Base-by-base conservation (phyloP, 2,329 filamentous ascomycete genomes). In the Fusarium armeniacum region DNA sequence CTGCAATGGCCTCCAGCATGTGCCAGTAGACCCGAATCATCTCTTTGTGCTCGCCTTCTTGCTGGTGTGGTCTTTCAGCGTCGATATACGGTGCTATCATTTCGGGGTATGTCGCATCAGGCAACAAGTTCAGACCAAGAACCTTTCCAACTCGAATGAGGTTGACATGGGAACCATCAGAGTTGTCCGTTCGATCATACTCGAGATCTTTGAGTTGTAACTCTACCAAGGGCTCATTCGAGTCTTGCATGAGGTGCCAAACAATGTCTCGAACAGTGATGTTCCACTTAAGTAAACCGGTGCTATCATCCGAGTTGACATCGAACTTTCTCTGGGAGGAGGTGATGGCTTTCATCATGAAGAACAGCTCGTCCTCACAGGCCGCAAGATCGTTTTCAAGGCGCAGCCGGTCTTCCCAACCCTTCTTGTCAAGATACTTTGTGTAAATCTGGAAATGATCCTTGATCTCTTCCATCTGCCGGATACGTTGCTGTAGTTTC, bases 341-440 rank as follows among this genome's bases (percentile, higher is more conserved):
- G 2, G 96, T 99, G 77, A 99, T 99, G 40, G 96, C 97, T 76
- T 99, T 98, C 96, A 99, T 98, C 84, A 99, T 92, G 82, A 99
- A 99, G 85, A 99, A 99, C 11, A 99, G 82, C 79, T 99, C 97
- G 75, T 99, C 96, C 78, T 98, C 96, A 75, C 93, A 98, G 22
- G 89, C 89, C 12, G 93, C 89, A 52, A 99, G 83, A 77, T 99
- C 96, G 53, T 92, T 91, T 77, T 99, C 96, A 44, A 99, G 86
- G n/a, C 90, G 83, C 62, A 98, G 85, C 35, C 94, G 89, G 77
- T 98, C 95, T 76, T 96, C 90, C 94, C 95, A 98, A 16, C 94
- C 94, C 76, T 92, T 89, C 75, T 90, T 90, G 79, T 98, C 95
- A 28, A 99, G 86, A 64, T 92, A 92, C 74, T 91, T 92, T 35